phyloP scores from a whole-genome alignment of 768 basidiomycete genomes.

The Suillus variegatus region DNA sequence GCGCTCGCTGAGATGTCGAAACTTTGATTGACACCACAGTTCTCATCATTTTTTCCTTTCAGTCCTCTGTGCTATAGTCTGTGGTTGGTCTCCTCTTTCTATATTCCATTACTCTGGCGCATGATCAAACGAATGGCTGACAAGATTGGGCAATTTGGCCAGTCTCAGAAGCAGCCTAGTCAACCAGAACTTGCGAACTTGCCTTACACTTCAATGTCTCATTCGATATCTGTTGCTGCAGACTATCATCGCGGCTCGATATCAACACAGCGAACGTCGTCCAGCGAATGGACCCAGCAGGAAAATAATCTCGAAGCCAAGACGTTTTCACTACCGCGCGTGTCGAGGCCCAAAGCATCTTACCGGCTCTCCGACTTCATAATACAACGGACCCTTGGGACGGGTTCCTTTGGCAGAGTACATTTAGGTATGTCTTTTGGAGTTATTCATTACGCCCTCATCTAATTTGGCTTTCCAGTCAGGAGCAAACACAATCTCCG shows the following conservation, averaged over 20 bases:
- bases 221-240: conserved; percentile 30
- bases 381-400: conserved; percentile 84
- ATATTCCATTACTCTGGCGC: background rate
- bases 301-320: conserved; percentile 40
- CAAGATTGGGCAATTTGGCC: conserved; percentile 40
- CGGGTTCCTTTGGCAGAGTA: conserved; percentile 97
- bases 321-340: conserved; percentile 34
- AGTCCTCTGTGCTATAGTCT: background rate
- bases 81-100: background rate
- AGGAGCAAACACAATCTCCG: conserved; percentile 93
- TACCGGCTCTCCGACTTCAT: conserved; percentile 79
- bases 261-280: conserved; percentile 67
- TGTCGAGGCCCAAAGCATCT: conserved; percentile 56
- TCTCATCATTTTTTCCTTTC: conserved; percentile 6
- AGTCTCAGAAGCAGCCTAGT: conserved; percentile 8
- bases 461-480: conserved; percentile 44
- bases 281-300: conserved; percentile 48
- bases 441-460: conserved; percentile 13
- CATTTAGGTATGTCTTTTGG: conserved; percentile 62
- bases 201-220: conserved; percentile 2
- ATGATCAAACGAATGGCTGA: conserved; percentile 57
- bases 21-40: background rate
- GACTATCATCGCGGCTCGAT: conserved; percentile 66
- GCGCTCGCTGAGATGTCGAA: background rate
- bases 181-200: conserved; percentile 2